Evolutionary conservation across 768 basidiomycete genomes (phyloP).

Genomic region (Leccinum imitatum): DNA sequence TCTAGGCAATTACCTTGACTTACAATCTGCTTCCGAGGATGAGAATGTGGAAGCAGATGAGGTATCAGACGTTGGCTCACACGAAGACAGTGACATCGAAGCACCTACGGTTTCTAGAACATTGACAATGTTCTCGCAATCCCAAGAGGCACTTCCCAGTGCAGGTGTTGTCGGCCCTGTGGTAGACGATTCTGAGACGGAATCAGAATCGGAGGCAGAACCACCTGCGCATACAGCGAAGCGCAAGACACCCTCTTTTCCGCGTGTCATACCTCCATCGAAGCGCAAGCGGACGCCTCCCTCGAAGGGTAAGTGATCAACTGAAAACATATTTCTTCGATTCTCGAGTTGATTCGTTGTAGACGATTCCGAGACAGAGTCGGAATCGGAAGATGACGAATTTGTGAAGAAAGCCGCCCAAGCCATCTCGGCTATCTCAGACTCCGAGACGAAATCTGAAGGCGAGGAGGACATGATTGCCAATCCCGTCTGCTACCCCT

Average conservation of each 20-base stretch:
- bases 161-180: not conserved
- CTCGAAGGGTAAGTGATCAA: conserved; percentile 18
- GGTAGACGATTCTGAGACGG: conserved; percentile 31
- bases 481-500: conserved; percentile 29
- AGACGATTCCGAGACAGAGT: conserved; percentile 48
- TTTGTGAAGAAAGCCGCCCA: conserved; percentile 8
- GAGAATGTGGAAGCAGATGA: conserved; percentile 23
- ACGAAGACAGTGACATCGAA: conserved; percentile 27
- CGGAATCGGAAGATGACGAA: conserved; percentile 38
- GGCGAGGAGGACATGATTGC: conserved; percentile 33
- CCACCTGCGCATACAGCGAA: conserved; percentile 11
- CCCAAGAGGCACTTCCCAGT: conserved; percentile 4
- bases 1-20: conserved; percentile 42
- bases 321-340: not conserved
- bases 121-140: conserved; percentile 12
- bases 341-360: not conserved
- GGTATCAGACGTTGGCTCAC: conserved; percentile 16
- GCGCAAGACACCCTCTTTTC: conserved; percentile 26
- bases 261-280: conserved; percentile 5
- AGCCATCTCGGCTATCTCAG: conserved; percentile 9
- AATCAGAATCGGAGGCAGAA: conserved; percentile 33
- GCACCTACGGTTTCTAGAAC: conserved; percentile 26
- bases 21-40: conserved; percentile 54
- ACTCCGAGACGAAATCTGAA: conserved; percentile 49
- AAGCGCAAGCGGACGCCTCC: conserved; percentile 21